Evolutionary conservation across 257 asterid species (phyloP), one percentile per base, ranked within the genome.

Genomic region (Nicotiana obtusifolia): DNA sequence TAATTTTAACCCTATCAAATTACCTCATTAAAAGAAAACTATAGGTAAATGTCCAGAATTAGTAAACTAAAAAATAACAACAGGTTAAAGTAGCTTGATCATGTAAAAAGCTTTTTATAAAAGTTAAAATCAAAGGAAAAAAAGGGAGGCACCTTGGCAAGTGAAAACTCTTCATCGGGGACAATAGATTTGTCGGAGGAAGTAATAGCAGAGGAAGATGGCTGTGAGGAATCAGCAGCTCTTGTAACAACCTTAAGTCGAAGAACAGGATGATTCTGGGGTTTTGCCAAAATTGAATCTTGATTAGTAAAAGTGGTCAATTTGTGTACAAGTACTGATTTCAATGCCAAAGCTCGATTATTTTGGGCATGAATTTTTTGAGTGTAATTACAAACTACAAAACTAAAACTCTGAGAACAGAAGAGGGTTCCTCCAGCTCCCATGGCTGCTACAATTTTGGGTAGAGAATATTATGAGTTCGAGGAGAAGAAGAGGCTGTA

Each of bases 221-320:
- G 52, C 91, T 84, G 98, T 85, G 98, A 91, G 3, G 99, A 91
- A 64, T 94, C 97, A 73, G 93, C 97, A 16, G 97, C 98, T 84
- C 83, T 86, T 28, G 83, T 64, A 71, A 90, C 64, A 68, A 91
- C 71, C 75, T 81, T 75, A 64, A 85, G 79, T n/a, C 89, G 86
- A 24, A 76, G 61, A 41, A 41, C 13, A 41, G 49, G 49, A 83
- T 20, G 82, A 64, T 81, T 66, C 10, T 65, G 85, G 76, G 76
- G 56, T 79, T 82, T 88, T 65, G 64, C 56, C 1, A 78, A 80
- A 85, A 84, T 19, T 14, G 82, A 83, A 54, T 22, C 84, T 81
- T 76, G 88, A 81, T 78, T 61, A 81, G 67, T 64, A 71, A 62
- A 81, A 66, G 37, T n/a, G 49, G 80, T 28, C 11, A 54, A 77